Base-by-base conservation (phyloP, 495 filamentous ascomycete species). In the Penicillium ochrochloron region DNA sequence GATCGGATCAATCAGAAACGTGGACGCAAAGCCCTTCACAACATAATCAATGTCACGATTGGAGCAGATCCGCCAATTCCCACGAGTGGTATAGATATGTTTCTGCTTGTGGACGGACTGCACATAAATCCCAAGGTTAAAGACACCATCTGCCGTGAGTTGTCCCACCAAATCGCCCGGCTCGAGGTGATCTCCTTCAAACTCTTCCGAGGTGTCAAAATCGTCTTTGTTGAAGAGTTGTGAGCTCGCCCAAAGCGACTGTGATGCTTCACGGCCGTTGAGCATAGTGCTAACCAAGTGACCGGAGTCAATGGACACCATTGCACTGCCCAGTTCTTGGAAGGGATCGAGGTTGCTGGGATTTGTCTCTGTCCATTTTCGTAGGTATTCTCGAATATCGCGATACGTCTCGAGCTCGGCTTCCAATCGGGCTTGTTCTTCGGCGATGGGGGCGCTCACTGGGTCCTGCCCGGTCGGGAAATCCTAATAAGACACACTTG, bases 121-220 rank as follows among this genome's bases (percentile, higher is more conserved):
- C 14, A 94, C 79, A 69, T 89, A 93, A 31, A 96, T 82, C 31
- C 87, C 90, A n/a, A 91, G 77, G 5, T 78, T 79, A 54, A 84
- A 73, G 7, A 82, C 67, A 27, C 76, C 79, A n/a, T 78, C 76
- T 4, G 73, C 61, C 2, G 65, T 65, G 9, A 70, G 57, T 1
- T 93, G 65, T 62, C 90, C 90, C 3, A 94, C 85, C 60, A 96
- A 73, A 71, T 96, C 93, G 14, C 93, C 93, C 9, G 86, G 82
- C 33, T 86, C 76, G 15, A 95, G 75, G 54, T 80, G 82, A 2
- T 76, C 76, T 14, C 78, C 76, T 35, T 79, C 76, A 23, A 78
- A 79, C 17, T 77, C 76, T 15, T 70, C 63, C 3, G 69, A 71
- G 14, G 72, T 60, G 10, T 77, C 74, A 12, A 78, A 58, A 23